A percentile compares a stretch with the other conserved stretches of the same genome.
These are phyloP conservation scores for Sphaceloma murrayae DNA, from an alignment of 2,329 filamentous ascomycete genomes.

Conservation along the genomic window DNA sequence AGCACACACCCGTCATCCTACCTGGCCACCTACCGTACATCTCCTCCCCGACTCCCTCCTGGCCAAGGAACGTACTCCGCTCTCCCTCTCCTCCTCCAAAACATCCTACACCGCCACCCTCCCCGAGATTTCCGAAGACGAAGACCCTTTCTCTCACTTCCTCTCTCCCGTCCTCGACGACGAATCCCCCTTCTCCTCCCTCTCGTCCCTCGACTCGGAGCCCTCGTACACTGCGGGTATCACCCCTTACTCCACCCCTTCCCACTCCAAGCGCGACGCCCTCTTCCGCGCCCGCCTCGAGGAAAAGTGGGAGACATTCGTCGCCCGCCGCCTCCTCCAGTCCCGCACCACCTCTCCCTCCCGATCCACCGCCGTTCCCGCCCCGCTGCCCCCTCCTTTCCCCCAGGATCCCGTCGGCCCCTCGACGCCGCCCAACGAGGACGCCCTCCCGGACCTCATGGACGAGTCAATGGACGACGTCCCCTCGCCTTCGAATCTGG, in stretches of 20 bases:
- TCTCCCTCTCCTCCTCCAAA: not conserved
- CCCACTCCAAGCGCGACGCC: slow-evolving; percentile 24
- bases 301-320: slow-evolving; percentile 34
- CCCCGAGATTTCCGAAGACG: slow-evolving; percentile 31
- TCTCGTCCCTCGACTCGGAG: slow-evolving; percentile 20
- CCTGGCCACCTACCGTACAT: slow-evolving; percentile 19
- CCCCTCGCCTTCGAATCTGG: slow-evolving; percentile 12
- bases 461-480: slow-evolving; percentile 18
- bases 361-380: slow-evolving; percentile 1
- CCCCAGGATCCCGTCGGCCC: slow-evolving; percentile 7
- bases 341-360: slow-evolving; percentile 25
- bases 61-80: slow-evolving; percentile 14
- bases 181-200: slow-evolving; percentile 29
- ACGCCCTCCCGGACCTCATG: slow-evolving; percentile 19
- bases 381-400: slow-evolving; percentile 8
- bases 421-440: slow-evolving; percentile 18
- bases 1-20: slow-evolving; percentile 18
- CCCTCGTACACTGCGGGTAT: slow-evolving; percentile 33
- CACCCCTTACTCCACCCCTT: slow-evolving; percentile 16
- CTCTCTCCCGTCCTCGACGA: slow-evolving; percentile 34
- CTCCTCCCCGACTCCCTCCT: slow-evolving; percentile 17
- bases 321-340: slow-evolving; percentile 29
- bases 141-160: slow-evolving; percentile 37
- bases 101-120: slow-evolving; percentile 20
- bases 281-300: slow-evolving; percentile 33